These are phyloP conservation scores for Asterophora lycoperdoides DNA, from an alignment of 768 basidiomycete species.

Conservation along the genomic window DNA sequence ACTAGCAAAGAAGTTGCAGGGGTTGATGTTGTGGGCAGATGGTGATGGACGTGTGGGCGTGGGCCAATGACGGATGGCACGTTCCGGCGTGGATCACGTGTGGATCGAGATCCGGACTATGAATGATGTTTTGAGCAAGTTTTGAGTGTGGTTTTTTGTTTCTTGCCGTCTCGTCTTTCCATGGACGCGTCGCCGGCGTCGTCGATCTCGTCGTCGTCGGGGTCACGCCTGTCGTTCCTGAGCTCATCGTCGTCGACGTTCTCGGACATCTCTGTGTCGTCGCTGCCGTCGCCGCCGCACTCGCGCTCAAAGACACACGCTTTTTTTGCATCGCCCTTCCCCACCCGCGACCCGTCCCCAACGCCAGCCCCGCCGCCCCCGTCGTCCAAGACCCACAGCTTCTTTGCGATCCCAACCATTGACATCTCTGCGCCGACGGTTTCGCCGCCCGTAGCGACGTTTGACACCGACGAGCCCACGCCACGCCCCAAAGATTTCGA, in stretches of 20 bases:
- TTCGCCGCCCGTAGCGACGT: constrained; percentile 10
- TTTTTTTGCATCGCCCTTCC: constrained; percentile 44
- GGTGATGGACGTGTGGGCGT: too few species aligned
- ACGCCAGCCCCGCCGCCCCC: constrained; percentile 18
- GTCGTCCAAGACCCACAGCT: constrained; percentile 11
- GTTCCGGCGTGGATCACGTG: too few species aligned
- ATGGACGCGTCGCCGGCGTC: constrained; percentile 21
- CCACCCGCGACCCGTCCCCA: constrained; percentile 34
- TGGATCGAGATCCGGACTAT: too few species aligned
- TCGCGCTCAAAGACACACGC: constrained; percentile 42
- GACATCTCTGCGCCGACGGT: constrained; percentile 16
- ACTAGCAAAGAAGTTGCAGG: too few species aligned
- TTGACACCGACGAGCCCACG: constrained; percentile 12
- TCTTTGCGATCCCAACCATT: constrained; percentile 9
- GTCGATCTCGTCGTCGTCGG: constrained; percentile 23
- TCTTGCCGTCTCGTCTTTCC: too few species aligned
- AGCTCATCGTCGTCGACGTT: constrained; percentile 36
- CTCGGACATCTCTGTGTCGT: constrained; percentile 28
- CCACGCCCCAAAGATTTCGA: constrained; percentile 15
- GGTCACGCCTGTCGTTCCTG: constrained; percentile 26
- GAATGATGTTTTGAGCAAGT: too few species aligned
- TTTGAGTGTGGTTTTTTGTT: too few species aligned
- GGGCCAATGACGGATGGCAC: too few species aligned
- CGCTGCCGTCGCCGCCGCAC: constrained; percentile 26
- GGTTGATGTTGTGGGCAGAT: too few species aligned